Conservation (phyloP, 768 basidiomycete species). For the Kwoniella dendrophila region DNA sequence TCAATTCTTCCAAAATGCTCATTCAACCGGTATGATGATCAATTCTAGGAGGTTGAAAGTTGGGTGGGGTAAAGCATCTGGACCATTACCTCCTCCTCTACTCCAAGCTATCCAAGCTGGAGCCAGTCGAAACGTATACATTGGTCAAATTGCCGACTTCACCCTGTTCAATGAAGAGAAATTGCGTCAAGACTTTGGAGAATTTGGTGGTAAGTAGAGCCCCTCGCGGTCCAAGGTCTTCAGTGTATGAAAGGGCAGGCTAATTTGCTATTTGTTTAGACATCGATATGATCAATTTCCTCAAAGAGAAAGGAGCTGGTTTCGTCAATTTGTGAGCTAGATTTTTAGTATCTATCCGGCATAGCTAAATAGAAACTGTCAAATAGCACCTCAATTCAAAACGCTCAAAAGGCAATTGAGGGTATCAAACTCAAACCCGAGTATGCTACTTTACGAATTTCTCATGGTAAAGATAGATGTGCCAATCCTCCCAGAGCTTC, state of each 20-base stretch:
- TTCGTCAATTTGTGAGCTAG: slow-evolving; percentile 59
- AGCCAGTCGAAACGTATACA: slow-evolving; percentile 94
- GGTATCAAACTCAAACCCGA: slow-evolving; percentile 85
- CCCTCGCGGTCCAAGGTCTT: neutral
- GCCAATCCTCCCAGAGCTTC: slow-evolving; percentile 71
- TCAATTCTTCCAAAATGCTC: slow-evolving; percentile 90
- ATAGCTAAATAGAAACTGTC: neutral
- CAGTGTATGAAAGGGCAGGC: neutral
- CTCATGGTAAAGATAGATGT: slow-evolving; percentile 94
- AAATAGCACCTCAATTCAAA: slow-evolving; percentile 37
- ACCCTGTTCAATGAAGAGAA: slow-evolving; percentile 87
- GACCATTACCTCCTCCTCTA: slow-evolving; percentile 77
- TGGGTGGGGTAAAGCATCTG: slow-evolving; percentile 97
- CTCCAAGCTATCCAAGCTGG: slow-evolving; percentile 88
- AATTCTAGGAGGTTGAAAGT: slow-evolving; percentile 94
- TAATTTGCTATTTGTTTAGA: slow-evolving; percentile 58
- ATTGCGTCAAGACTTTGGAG: slow-evolving; percentile 88
- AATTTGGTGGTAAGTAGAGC: slow-evolving; percentile 66
- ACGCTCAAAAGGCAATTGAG: slow-evolving; percentile 89
- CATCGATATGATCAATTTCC: slow-evolving; percentile 92
- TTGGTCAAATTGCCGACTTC: slow-evolving; percentile 94
- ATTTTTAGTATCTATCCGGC: neutral
- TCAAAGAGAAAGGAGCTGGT: slow-evolving; percentile 88
- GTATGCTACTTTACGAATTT: slow-evolving; percentile 83
- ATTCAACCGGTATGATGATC: slow-evolving; percentile 82